phyloP scores from a whole-genome alignment of 2,329 filamentous ascomycete species.

The Penicillium paneum region DNA sequence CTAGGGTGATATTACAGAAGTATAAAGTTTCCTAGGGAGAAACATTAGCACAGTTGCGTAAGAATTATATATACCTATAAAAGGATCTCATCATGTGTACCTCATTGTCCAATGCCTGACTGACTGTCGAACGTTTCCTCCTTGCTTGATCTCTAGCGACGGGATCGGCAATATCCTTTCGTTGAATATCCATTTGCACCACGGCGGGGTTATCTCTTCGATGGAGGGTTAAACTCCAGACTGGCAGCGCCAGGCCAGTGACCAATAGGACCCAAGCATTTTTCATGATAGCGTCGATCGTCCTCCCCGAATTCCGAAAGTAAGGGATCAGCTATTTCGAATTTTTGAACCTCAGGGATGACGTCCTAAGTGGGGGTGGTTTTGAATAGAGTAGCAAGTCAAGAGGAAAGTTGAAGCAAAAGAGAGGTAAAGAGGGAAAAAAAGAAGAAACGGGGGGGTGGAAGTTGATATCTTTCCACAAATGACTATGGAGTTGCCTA shows the following conservation, averaged over 20 bases:
- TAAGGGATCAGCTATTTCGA: not conserved
- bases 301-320: not conserved
- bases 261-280: constrained; percentile 18
- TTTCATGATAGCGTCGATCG: constrained; percentile 19
- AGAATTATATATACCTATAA: not conserved
- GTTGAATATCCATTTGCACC: constrained; percentile 51
- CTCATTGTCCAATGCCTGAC: constrained; percentile 54
- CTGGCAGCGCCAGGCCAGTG: constrained; percentile 10
- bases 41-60: not conserved
- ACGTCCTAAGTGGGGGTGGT: too few relatives aligned
- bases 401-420: not conserved
- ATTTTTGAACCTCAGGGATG: not conserved
- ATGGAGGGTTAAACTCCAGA: constrained; percentile 30
- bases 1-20: constrained; percentile 56
- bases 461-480: too few relatives aligned
- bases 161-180: constrained; percentile 47
- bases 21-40: constrained; percentile 52
- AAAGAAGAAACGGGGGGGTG: too few relatives aligned
- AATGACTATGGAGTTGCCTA: too few relatives aligned
- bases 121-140: constrained; percentile 41
- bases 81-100: constrained; percentile 24
- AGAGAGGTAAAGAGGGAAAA: too few relatives aligned
- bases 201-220: constrained; percentile 44
- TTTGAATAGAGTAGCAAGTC: not conserved
- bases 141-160: constrained; percentile 47